Conservation (phyloP, 169 alveolate species). For the Plasmodium inui region DNA sequence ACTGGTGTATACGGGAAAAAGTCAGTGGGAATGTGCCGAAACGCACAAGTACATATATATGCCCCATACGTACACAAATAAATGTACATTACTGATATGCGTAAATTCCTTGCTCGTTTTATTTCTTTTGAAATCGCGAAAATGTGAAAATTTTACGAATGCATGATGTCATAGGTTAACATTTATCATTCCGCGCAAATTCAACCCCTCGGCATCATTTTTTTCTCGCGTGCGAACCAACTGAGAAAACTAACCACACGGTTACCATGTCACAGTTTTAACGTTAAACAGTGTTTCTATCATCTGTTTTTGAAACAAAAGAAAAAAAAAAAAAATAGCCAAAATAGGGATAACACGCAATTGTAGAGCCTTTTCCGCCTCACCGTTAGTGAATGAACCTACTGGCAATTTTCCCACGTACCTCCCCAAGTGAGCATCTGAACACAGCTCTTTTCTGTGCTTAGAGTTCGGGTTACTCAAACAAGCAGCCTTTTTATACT, state of each 20-base stretch:
- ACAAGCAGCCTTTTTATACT: background rate
- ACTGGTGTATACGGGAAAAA: background rate
- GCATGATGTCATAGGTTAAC: background rate
- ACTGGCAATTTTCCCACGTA: background rate
- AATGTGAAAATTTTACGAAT: background rate
- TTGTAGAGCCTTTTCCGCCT: constrained; percentile 37
- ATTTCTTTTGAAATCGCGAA: background rate
- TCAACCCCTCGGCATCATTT: background rate
- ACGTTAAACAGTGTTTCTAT: background rate
- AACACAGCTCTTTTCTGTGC: background rate
- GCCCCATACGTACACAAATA: background rate
- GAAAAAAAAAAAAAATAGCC: background rate
- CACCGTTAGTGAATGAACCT: background rate
- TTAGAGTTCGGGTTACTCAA: background rate
- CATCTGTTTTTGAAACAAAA: constrained; percentile 7
- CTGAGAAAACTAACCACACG: background rate
- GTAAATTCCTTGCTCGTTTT: background rate
- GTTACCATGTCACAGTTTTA: background rate
- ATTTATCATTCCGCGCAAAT: background rate
- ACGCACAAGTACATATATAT: background rate
- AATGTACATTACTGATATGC: background rate
- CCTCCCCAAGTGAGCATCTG: background rate
- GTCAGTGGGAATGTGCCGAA: background rate
- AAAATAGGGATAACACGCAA: constrained; percentile 10
- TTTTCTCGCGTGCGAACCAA: background rate